Base-by-base conservation (phyloP, 2,329 filamentous ascomycete genomes). In the Fusarium avenaceum region DNA sequence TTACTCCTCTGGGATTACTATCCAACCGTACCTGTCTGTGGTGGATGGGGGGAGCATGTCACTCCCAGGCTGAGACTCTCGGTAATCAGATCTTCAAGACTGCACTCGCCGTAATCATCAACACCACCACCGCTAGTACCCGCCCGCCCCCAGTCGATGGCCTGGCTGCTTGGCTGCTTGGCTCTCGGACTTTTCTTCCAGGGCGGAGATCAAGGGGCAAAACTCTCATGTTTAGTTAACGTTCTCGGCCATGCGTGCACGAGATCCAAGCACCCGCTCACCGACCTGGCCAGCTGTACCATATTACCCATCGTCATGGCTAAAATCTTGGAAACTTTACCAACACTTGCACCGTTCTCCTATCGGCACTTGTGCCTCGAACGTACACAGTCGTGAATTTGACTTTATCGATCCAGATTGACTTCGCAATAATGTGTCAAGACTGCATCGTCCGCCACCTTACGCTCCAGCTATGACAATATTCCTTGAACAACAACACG, bases 381-480 rank as follows among this genome's bases (percentile, higher is more conserved):
- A 43, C 40, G 50, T 35, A 38, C 45, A 43, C 39, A 33, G 40
- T 30, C 30, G 22, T 30, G 24, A 26, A 30, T 51, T 63, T 56
- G 53, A 35, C 47, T 59, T 66, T 50, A 26, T 40, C 32, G 17
- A 19, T 19, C 45, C 39, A 49, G 52, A 59, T 67, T 57, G 51
- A 54, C 53, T 49, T 67, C 39, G 17, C 32, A 45, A 45, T 8
- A 42, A 49, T 38, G 67, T 72, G 71, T 74, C 65, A 71, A 61
- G 47, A 48, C 67, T 70, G 60, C 71, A 73, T 72, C 71, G 70
- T 70, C 52, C 49, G 26, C 45, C 26, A 48, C 50, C 35, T 38
- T 10, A 10, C 10, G 17, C 35, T 40, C 48, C 64, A 53, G 33
- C 48, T 20, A 24, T 32, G 19, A 51, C 54, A 46, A 53, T 59